Percentiles rank a stretch among this genome's conserved stretches.
phyloP scores from a whole-genome alignment of 2,329 filamentous ascomycete genomes.

The Laburnicola sp. region DNA sequence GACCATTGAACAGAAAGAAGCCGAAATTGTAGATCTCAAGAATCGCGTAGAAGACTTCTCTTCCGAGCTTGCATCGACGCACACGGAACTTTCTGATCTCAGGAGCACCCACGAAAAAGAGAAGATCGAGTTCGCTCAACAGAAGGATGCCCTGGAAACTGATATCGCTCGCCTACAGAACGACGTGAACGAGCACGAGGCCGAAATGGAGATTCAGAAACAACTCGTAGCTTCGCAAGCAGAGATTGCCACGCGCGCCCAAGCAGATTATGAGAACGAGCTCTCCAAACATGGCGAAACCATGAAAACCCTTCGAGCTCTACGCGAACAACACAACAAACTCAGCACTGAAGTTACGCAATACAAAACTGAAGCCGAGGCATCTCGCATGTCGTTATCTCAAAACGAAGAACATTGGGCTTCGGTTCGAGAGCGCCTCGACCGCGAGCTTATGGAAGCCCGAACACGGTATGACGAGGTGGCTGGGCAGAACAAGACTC shows the following conservation, averaged over 20 bases:
- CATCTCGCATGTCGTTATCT: constrained; percentile 74
- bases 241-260: constrained; percentile 87
- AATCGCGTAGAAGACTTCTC: constrained; percentile 83
- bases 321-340: constrained; percentile 79
- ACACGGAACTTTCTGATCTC: constrained; percentile 77
- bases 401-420: constrained; percentile 89
- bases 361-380: constrained; percentile 79
- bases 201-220: constrained; percentile 81
- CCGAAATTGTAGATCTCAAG: constrained; percentile 77
- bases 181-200: constrained; percentile 76
- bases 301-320: constrained; percentile 77
- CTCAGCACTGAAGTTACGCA: constrained; percentile 77
- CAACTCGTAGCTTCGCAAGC: constrained; percentile 92
- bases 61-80: constrained; percentile 77
- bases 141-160: constrained; percentile 75
- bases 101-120: constrained; percentile 79
- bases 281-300: constrained; percentile 94
- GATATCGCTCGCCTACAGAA: constrained; percentile 83
- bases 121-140: constrained; percentile 72
- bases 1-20: constrained; percentile 74
- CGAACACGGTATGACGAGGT: constrained; percentile 80
- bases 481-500: constrained; percentile 83
- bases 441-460: constrained; percentile 80
- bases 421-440: constrained; percentile 76
- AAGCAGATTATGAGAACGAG: constrained; percentile 94